Base-by-base conservation (phyloP, 176 grass and related monocot genomes). In the Guadua angustifolia region DNA sequence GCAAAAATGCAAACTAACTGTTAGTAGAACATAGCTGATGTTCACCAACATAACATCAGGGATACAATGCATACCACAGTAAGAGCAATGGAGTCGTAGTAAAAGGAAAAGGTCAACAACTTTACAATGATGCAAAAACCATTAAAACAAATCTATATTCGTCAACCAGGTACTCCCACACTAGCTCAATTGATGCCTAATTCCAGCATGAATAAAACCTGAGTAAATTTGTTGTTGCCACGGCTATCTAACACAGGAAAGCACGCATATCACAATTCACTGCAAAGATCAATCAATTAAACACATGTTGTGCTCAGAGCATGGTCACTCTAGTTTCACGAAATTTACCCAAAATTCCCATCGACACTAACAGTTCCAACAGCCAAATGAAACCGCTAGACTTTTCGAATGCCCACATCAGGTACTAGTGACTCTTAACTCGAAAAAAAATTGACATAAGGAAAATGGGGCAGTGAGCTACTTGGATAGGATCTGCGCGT, bases 401-500 rank as follows among this genome's bases (percentile, higher is more conserved):
- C 1, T 81, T 68, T 9, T 50, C 40, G n/a, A 42, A 62, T 33
- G 14, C 64, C 15, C 14, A 21, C 55, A 71, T 55, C 22, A 52
- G 69, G 1, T 33, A 35, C 2, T 59, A 12, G 3, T 6, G 36
- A 33, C 7, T 73, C 11, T 19, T 52, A 26, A n/a, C 33, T 40
- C 16, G 8, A 58, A 58, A 65, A 13, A 13, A 7, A 81, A 57
- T 13, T 10, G 29, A 25, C 25, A 13, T 3, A 24, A 5, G 17
- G 6, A 6, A 38, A 39, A 5, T 12, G 24, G 12, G 62, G 4
- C 18, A 50, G 53, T 59, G n/a, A 58, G 18, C 1, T 5, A 94
- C 92, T 83, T 91, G 83, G 92, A 91, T 33, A 94, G 83, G 83
- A 94, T 94, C 62, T 94, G 92, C 40, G 83, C 83, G 36, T 94